phyloP scores from a whole-genome alignment of 108 stramenopile genomes.

The Seminavis robusta region DNA sequence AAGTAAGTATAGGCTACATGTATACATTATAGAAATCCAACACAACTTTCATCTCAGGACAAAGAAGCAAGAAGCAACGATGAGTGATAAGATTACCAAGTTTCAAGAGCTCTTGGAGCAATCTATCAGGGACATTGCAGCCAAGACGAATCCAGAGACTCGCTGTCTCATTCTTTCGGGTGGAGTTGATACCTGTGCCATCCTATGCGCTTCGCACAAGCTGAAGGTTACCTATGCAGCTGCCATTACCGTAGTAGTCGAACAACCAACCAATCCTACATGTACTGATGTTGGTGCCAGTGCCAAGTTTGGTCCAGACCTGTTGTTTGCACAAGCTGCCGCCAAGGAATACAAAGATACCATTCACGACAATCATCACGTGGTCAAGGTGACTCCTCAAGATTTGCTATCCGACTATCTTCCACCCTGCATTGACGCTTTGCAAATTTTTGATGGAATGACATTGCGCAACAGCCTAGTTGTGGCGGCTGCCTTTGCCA shows the following conservation, averaged over 20 bases:
- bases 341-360: conserved; percentile 22
- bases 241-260: not conserved
- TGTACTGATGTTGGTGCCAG: conserved; percentile 16
- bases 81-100: too few species aligned
- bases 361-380: conserved; percentile 19
- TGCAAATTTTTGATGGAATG: conserved; percentile 50
- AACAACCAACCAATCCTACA: not conserved
- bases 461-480: conserved; percentile 46
- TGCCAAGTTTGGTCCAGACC: conserved; percentile 32
- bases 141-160: too few species aligned
- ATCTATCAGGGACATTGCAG: too few species aligned
- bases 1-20: too few species aligned
- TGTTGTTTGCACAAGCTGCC: conserved; percentile 29
- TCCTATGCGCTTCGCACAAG: too few species aligned
- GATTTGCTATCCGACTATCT: conserved; percentile 36
- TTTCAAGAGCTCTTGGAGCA: too few species aligned
- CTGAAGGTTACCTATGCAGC: too few species aligned
- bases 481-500: conserved; percentile 39
- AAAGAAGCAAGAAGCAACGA: too few species aligned
- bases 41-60: too few species aligned
- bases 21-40: too few species aligned
- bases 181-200: too few species aligned
- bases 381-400: conserved; percentile 24
- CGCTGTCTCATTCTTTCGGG: too few species aligned
- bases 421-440: conserved; percentile 20